Percentiles rank a stretch among this genome's conserved stretches.
Evolutionary conservation across 1,284 basidiomycete species (phyloP).

Genomic region (Hortiboletus rubellus): DNA sequence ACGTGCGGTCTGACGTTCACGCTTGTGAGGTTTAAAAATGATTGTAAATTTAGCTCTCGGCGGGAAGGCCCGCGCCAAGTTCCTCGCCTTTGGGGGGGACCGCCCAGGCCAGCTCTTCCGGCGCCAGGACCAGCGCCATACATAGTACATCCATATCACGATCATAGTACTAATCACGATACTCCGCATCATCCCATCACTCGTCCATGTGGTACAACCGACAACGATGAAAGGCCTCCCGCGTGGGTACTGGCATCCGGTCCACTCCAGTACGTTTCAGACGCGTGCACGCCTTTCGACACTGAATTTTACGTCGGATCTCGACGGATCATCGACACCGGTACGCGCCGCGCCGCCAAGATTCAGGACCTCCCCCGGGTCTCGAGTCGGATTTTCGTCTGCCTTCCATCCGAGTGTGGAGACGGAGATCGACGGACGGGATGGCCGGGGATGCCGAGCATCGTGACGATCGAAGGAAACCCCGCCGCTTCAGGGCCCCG

Average conservation of each 20-base stretch:
- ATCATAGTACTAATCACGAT: too few species aligned
- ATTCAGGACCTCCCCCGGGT: background rate
- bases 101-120: background rate
- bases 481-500: too few species aligned
- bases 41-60: too few species aligned
- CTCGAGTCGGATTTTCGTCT: background rate
- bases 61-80: background rate
- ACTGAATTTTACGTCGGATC: background rate
- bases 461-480: too few species aligned
- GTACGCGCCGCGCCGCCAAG: background rate
- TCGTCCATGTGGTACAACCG: background rate
- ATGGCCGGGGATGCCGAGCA: background rate
- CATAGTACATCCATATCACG: background rate
- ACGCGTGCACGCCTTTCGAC: background rate
- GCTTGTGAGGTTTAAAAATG: too few species aligned
- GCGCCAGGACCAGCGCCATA: too few species aligned
- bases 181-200: background rate
- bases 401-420: background rate
- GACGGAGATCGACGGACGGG: constrained; percentile 2
- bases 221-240: too few species aligned
- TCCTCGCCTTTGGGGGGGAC: background rate
- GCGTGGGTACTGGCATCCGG: background rate
- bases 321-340: constrained; percentile 5
- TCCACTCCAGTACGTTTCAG: background rate
- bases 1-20: background rate